Evolutionary conservation across 495 filamentous ascomycete genomes (phyloP).

Genomic region (Penicillium alfredii): DNA sequence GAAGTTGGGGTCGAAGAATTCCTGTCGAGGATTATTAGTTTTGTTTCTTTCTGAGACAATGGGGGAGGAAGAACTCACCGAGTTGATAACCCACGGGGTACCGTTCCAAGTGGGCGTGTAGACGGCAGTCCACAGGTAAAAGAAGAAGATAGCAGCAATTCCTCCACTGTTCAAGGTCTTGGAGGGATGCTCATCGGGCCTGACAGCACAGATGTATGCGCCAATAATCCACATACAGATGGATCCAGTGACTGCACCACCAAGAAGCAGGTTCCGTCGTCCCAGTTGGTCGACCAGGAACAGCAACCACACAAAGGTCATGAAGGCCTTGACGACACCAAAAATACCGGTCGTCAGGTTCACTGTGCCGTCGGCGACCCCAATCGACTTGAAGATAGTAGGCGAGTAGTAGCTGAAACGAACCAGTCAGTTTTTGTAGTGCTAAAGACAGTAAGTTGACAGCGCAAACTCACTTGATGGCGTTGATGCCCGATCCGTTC

Average conservation of each 20-base stretch:
- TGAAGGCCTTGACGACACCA: constrained; percentile 46
- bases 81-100: constrained; percentile 59
- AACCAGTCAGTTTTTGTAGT: no score
- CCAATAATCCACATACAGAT: constrained; percentile 73
- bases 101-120: constrained; percentile 73
- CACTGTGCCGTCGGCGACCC: constrained; percentile 36
- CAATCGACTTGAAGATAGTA: constrained; percentile 54
- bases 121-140: constrained; percentile 71
- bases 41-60: not conserved
- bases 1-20: constrained; percentile 58
- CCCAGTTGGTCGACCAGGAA: constrained; percentile 69
- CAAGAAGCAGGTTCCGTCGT: constrained; percentile 60
- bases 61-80: constrained; percentile 17
- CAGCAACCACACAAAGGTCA: constrained; percentile 58
- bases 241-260: constrained; percentile 61
- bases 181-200: constrained; percentile 40
- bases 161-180: constrained; percentile 46
- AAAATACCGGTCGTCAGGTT: constrained; percentile 47
- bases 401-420: constrained; percentile 60
- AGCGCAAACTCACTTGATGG: constrained; percentile 62
- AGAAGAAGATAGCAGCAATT: constrained; percentile 67
- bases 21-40: constrained; percentile 19
- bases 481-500: constrained; percentile 57
- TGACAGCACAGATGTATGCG: constrained; percentile 54
- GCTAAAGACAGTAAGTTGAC: constrained; percentile 51